Base-by-base conservation (phyloP, 1,284 basidiomycete genomes). In the Trichosporon faecale region DNA sequence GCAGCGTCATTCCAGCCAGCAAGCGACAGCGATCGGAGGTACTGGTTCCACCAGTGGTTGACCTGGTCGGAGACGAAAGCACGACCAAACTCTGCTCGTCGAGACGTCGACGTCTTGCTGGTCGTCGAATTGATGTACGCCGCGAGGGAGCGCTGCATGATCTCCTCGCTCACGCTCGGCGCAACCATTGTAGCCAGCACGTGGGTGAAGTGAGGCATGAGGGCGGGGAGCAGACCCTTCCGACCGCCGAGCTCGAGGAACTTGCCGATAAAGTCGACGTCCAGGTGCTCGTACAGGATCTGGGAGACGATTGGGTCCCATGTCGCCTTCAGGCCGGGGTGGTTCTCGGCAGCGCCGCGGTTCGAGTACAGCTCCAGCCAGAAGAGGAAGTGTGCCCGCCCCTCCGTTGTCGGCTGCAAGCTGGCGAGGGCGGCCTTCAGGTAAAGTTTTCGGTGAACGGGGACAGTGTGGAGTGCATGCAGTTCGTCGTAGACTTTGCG, bases 321-420 rank as follows among this genome's bases (percentile, higher is more conserved):
- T 11, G 72, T 72, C 27, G 18, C 21, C 18, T 76, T 76, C 9
- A 79, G 46, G 1, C 7, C 46, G 1, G 77, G 75, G 68, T 74
- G 70, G 66, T 73, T 69, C 11, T 21, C 21, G 6, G 73, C 76
- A 6, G 80, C 79, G 0, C 76, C 76, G 46, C 79, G 74, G 60
- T 80, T 80, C 1, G 80, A 78, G 55, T 76, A 75, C 25, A 80
- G 73, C n/a, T 70, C 70, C 27, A 82, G 68, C 80, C 80, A 81
- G 52, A 76, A 74, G 8, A 81, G 64, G 55, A 78, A 78, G 25
- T 68, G 37, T 7, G 55, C 66, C 9, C 65, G 68, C 9, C 71
- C 71, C 31, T 75, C 70, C 2, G 66, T 60, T 8, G 63, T 68
- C 18, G 57, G 46, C 14, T 60, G 31, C 8, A 69, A 63, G 11